Evolutionary conservation across 805 yeast genomes (phyloP).

Genomic region (Hyphopichia homilentoma): DNA sequence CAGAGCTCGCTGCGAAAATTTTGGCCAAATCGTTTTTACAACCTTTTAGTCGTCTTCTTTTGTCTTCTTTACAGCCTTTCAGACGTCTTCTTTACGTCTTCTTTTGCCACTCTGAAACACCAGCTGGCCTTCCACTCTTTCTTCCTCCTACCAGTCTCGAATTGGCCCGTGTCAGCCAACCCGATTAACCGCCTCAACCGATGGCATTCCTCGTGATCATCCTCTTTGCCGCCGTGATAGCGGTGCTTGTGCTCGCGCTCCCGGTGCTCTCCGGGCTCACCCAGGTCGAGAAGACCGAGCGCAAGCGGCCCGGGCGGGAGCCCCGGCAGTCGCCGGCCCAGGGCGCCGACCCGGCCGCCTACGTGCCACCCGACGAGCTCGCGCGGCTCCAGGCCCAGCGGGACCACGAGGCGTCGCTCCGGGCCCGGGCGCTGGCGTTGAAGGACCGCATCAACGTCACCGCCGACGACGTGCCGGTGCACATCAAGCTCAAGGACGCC

Average conservation of each 20-base stretch:
- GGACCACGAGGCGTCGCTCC: conserved; percentile 8
- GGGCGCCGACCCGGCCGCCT: conserved; percentile 21
- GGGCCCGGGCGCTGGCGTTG: conserved; percentile 18
- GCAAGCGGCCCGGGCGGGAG: conserved; percentile 1
- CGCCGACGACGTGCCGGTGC: conserved; percentile 34
- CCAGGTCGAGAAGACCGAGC: conserved; percentile 4
- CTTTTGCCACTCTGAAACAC: too few relatives aligned
- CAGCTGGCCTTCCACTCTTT: too few relatives aligned
- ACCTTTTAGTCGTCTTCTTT: too few relatives aligned
- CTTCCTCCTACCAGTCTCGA: too few relatives aligned
- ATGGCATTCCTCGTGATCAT: conserved; percentile 17
- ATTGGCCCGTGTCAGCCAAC: too few relatives aligned
- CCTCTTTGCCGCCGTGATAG: conserved; percentile 38
- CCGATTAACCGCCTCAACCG: too few relatives aligned
- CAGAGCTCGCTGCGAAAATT: too few relatives aligned
- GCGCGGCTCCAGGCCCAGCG: conserved; percentile 8
- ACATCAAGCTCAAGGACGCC: conserved; percentile 24
- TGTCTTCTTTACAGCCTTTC: too few relatives aligned
- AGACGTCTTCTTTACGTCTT: too few relatives aligned
- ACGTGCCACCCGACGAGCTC: conserved; percentile 40
- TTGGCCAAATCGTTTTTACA: too few relatives aligned
- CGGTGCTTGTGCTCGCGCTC: conserved; percentile 47
- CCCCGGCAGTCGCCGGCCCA: not conserved
- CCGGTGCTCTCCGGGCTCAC: conserved; percentile 28
- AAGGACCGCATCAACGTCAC: conserved; percentile 30